A percentile compares a stretch with the other conserved stretches of the same genome.
Conservation (phyloP, 805 yeast genomes). For the Schizosaccharomyces japonicus region DNA sequence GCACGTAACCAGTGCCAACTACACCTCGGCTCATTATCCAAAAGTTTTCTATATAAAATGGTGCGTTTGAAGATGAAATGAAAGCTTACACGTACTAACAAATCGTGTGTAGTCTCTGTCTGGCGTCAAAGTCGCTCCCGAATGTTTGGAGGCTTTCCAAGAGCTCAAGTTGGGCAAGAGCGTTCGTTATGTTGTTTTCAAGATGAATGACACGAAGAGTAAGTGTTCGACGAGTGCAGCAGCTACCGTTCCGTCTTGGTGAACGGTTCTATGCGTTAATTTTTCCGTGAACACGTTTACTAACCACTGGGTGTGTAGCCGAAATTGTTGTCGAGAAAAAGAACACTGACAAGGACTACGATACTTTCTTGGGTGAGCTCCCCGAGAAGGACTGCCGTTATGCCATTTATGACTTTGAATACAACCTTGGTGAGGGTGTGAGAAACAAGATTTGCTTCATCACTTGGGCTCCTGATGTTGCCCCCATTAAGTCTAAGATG, state of each 20-base stretch:
- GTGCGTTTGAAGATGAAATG: neutral
- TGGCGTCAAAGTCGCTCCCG: conserved; percentile 70
- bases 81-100: neutral
- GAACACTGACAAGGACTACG: conserved; percentile 54
- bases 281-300: neutral
- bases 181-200: conserved; percentile 59
- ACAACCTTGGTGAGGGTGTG: conserved; percentile 80
- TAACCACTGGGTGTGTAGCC: conserved; percentile 15
- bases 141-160: conserved; percentile 79
- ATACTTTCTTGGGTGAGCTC: conserved; percentile 59
- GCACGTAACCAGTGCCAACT: conserved; percentile 1
- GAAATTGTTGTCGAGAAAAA: conserved; percentile 75
- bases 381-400: conserved; percentile 93
- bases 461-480: conserved; percentile 97
- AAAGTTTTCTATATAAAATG: neutral
- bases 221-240: neutral
- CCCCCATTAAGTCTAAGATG: conserved; percentile 80
- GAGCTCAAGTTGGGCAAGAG: conserved; percentile 77
- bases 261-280: too few relatives aligned
- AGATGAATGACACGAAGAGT: conserved; percentile 55
- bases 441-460: conserved; percentile 51
- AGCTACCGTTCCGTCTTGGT: too few relatives aligned
- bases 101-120: conserved; percentile 4
- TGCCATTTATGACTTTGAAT: conserved; percentile 92
- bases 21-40: neutral